These are phyloP conservation scores for Musa beccarii DNA, from an alignment of 176 grass and related monocot genomes.

Conservation along the genomic window DNA sequence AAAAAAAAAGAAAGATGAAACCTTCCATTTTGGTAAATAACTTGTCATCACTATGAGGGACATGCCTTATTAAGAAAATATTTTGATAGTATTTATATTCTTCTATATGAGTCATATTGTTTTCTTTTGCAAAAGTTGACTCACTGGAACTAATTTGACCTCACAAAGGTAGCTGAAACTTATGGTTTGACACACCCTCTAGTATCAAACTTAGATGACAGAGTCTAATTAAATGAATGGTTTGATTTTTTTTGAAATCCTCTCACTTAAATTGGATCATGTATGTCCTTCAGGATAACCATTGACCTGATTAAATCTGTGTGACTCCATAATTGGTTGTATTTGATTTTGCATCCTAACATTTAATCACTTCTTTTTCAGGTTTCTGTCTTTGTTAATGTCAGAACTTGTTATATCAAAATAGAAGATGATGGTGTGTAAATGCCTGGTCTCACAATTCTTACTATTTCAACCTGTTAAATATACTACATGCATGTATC, in stretches of 20 bases:
- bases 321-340: not conserved
- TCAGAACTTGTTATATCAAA: slow-evolving; percentile 60
- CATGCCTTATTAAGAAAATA: too few species aligned
- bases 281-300: not conserved
- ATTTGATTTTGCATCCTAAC: not conserved
- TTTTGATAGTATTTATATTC: too few species aligned
- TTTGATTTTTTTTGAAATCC: not conserved
- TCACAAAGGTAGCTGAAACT: too few species aligned
- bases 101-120: too few species aligned
- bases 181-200: too few species aligned
- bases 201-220: too few species aligned
- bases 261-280: too few species aligned
- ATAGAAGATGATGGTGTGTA: slow-evolving; percentile 80
- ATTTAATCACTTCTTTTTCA: slow-evolving; percentile 30
- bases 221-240: not conserved
- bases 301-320: not conserved
- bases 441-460: not conserved
- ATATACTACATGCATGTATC: not conserved
- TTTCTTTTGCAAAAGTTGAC: too few species aligned
- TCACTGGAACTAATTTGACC: too few species aligned
- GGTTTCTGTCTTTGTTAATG: slow-evolving; percentile 62
- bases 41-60: too few species aligned
- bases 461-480: not conserved
- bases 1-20: too few species aligned
- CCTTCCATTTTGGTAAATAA: too few species aligned